Percentiles rank a stretch among this genome's conserved stretches.
Conservation (phyloP, 192 early-diverging fungal genomes). For the Physocladia obscura region DNA sequence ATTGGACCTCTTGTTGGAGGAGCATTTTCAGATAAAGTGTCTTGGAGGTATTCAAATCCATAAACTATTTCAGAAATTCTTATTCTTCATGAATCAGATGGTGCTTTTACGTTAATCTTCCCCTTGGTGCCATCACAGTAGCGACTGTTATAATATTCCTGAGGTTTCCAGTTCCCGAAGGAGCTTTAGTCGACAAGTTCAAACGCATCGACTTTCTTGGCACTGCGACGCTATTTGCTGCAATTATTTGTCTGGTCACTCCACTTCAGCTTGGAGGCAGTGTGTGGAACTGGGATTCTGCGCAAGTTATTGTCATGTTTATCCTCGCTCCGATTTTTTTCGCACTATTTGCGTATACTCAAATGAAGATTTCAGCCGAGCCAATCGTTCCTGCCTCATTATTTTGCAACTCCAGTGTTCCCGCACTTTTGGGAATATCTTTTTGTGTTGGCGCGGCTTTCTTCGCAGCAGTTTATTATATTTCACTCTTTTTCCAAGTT, state of each 20-base stretch:
- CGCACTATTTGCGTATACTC: constrained; percentile 10
- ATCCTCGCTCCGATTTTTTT: constrained; percentile 34
- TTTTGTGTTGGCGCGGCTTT: constrained; percentile 4
- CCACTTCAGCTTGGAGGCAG: no score
- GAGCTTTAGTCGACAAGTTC: constrained; percentile 51
- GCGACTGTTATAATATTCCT: constrained; percentile 52
- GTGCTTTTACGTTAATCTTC: constrained; percentile 75
- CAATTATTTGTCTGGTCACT: constrained; percentile 55
- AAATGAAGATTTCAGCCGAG: constrained; percentile 12
- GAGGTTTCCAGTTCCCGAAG: constrained; percentile 51
- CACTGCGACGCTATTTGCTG: constrained; percentile 44
- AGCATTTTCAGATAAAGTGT: constrained; percentile 60
- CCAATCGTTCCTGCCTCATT: constrained; percentile 34
- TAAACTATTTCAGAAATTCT: no score
- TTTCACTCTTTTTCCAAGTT: constrained; percentile 29
- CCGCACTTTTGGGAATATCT: constrained; percentile 5
- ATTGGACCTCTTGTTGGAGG: constrained; percentile 80
- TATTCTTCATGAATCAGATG: no score
- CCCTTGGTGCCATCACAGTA: constrained; percentile 64
- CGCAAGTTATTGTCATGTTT: constrained; percentile 59
- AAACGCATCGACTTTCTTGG: constrained; percentile 62
- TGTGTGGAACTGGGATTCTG: constrained; percentile 53
- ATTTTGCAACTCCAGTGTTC: constrained; percentile 22
- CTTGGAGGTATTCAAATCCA: no score
- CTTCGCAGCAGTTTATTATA: constrained; percentile 15